A percentile compares a stretch with the other conserved stretches of the same genome.
Evolutionary conservation across 2,329 filamentous ascomycete genomes (phyloP).

Genomic region (Aspergillus japonicus): DNA sequence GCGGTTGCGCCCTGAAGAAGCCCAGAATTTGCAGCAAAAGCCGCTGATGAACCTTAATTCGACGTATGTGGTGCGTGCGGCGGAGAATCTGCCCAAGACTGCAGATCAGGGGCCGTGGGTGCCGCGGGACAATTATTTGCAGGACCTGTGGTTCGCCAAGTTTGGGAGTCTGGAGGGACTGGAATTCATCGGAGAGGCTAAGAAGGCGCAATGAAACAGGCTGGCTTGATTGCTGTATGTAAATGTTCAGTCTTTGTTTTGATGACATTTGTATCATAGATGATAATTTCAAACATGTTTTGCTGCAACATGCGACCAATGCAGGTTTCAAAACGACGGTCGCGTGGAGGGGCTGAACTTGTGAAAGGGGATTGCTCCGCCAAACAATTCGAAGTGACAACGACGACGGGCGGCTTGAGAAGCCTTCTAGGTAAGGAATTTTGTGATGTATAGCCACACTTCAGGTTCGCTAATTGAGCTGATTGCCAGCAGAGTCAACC

Average conservation of each 20-base stretch:
- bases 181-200: constrained; percentile 23
- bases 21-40: constrained; percentile 24
- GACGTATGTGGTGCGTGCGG: constrained; percentile 42
- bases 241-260: neutral
- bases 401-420: neutral
- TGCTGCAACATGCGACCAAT: neutral
- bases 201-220: constrained; percentile 11
- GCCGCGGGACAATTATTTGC: constrained; percentile 38
- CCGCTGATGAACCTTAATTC: constrained; percentile 40
- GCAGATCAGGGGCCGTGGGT: constrained; percentile 43
- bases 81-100: constrained; percentile 36
- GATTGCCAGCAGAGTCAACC: too few species aligned
- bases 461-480: too few species aligned
- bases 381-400: too few species aligned
- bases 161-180: constrained; percentile 37
- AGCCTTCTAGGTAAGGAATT: too few species aligned
- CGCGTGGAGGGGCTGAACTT: too few species aligned
- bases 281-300: too few species aligned
- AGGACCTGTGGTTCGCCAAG: constrained; percentile 41
- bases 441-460: too few species aligned
- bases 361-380: too few species aligned
- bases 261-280: neutral
- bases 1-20: constrained; percentile 20
- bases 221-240: neutral
- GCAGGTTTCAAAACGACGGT: neutral